A percentile compares a stretch with the other conserved stretches of the same genome.
Conservation (phyloP, 176 grass and related monocot species). For the Paspalum vaginatum region DNA sequence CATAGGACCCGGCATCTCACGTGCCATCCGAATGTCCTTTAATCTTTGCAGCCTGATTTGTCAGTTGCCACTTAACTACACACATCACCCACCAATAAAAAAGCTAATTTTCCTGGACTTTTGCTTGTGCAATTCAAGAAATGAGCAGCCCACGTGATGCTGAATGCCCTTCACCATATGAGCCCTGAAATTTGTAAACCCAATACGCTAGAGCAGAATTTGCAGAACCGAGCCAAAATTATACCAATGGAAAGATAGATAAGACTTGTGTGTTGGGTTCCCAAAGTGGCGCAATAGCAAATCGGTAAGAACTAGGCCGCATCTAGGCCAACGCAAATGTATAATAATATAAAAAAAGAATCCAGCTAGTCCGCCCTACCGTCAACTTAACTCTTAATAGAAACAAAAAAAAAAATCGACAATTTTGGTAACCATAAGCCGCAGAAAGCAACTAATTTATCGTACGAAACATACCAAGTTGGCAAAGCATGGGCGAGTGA, state of each 20-base stretch:
- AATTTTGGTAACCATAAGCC: neutral
- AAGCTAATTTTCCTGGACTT: neutral
- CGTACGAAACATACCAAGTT: neutral
- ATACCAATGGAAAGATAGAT: neutral
- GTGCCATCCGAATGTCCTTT: slow-evolving; percentile 5
- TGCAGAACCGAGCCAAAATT: neutral
- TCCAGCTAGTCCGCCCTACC: slow-evolving; percentile 1
- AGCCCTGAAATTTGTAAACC: neutral
- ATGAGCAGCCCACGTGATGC: slow-evolving; percentile 8
- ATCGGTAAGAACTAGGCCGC: slow-evolving; percentile 20
- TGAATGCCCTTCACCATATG: slow-evolving; percentile 10
- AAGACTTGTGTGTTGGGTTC: neutral
- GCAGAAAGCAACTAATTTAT: slow-evolving; percentile 18
- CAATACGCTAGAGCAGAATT: neutral
- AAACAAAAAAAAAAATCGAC: neutral
- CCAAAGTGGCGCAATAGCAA: slow-evolving; percentile 17
- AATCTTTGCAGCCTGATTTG: neutral
- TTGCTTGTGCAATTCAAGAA: slow-evolving; percentile 21
- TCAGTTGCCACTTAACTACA: slow-evolving; percentile 16
- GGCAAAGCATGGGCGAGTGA: neutral
- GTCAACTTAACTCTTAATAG: neutral
- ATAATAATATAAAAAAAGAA: slow-evolving; percentile 20
- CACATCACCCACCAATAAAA: neutral
- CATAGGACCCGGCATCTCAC: neutral
- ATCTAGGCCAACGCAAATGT: slow-evolving; percentile 37